Evolutionary conservation across 2,329 filamentous ascomycete genomes (phyloP).

Genomic region (Pseudogymnoascus sp.): DNA sequence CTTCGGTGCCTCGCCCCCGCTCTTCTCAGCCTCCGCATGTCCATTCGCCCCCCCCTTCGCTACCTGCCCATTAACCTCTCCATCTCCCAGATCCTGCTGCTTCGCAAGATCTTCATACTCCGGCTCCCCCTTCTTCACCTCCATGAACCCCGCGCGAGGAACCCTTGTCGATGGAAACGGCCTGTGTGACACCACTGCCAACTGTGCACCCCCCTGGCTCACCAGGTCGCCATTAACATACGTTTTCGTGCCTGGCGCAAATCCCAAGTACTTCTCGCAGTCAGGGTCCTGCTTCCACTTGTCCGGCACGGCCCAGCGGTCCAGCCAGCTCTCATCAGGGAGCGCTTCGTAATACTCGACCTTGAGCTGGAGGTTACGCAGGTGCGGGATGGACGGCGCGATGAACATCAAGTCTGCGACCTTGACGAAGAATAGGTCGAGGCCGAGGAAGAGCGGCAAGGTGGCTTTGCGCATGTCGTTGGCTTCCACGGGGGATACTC

Average conservation of each 20-base stretch:
- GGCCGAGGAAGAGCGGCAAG: conserved; percentile 38
- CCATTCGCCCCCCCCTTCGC: background rate
- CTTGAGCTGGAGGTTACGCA: conserved; percentile 48
- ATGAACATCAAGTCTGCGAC: conserved; percentile 58
- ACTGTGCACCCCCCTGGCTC: conserved; percentile 44
- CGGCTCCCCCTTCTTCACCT: conserved; percentile 47
- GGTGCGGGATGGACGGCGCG: conserved; percentile 52
- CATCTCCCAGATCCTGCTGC: conserved; percentile 38
- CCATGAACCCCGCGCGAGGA: conserved; percentile 43
- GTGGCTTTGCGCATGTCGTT: conserved; percentile 19
- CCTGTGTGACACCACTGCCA: conserved; percentile 43
- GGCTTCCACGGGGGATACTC: conserved; percentile 40
- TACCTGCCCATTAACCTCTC: background rate
- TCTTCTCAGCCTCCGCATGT: background rate
- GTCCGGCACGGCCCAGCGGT: conserved; percentile 15
- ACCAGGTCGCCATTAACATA: conserved; percentile 52
- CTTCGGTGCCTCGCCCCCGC: background rate
- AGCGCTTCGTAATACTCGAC: conserved; percentile 51
- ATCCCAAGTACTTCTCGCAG: conserved; percentile 44
- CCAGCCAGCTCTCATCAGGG: conserved; percentile 15
- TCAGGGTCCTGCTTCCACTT: conserved; percentile 58
- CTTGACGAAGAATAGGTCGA: conserved; percentile 63
- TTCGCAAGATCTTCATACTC: conserved; percentile 47
- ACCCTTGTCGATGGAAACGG: conserved; percentile 51
- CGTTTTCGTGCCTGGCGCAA: conserved; percentile 52